Percentiles rank a stretch among this genome's conserved stretches.
These are phyloP conservation scores for Phaeotremella fagi DNA, from an alignment of 768 basidiomycete genomes.

Conservation along the genomic window DNA sequence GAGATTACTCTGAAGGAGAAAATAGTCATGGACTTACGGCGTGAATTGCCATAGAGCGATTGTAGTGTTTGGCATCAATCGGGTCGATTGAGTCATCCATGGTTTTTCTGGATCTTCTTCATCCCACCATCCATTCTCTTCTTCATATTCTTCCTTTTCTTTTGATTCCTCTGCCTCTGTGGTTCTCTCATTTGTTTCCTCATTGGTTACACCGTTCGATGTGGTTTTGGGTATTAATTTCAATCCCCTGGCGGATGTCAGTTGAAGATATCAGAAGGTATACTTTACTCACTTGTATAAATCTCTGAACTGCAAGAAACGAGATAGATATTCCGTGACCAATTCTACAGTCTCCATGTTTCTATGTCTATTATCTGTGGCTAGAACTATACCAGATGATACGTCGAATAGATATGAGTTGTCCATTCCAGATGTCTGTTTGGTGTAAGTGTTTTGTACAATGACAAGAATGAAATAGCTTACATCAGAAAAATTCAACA, in stretches of 20 bases:
- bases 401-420: conserved; percentile 93
- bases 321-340: conserved; percentile 81
- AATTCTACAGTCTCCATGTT: conserved; percentile 72
- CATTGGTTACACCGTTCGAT: conserved; percentile 3
- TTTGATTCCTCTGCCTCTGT: neutral
- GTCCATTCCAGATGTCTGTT: conserved; percentile 80
- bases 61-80: conserved; percentile 39
- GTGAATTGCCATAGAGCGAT: conserved; percentile 47
- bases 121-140: conserved; percentile 39
- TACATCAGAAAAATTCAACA: conserved; percentile 57
- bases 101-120: conserved; percentile 37
- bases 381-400: conserved; percentile 78
- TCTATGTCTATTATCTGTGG: conserved; percentile 64
- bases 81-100: conserved; percentile 41
- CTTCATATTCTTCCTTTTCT: conserved; percentile 14
- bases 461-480: no score
- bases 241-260: neutral
- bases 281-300: conserved; percentile 65
- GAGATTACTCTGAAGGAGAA: neutral
- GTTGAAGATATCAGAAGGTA: neutral
- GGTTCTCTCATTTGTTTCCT: conserved; percentile 7
- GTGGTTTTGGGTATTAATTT: neutral
- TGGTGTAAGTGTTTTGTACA: neutral
- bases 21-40: conserved; percentile 36
- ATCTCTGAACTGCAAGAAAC: conserved; percentile 77